phyloP scores from a whole-genome alignment of 1,284 basidiomycete species.

The Cystobasidium slooffiae region DNA sequence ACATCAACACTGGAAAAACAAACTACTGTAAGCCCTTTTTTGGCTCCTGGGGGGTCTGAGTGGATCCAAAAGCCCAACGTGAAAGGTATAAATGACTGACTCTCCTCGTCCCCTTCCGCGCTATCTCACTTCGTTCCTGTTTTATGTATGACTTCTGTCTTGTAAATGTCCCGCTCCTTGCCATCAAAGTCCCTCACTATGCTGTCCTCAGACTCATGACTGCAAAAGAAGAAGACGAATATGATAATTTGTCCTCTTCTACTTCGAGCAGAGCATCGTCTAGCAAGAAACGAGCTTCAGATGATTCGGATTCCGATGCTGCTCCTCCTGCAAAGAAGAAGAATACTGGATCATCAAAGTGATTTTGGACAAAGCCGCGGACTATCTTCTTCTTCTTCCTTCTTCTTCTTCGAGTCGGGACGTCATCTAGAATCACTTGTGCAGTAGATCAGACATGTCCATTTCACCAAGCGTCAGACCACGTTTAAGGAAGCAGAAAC shows the following conservation, averaged over 20 bases:
- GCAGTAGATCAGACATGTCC: no score
- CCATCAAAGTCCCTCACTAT: background rate
- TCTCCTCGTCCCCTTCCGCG: background rate
- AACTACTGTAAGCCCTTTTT: background rate
- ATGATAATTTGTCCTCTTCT: conserved; percentile 12
- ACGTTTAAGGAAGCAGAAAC: no score
- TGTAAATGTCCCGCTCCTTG: no score
- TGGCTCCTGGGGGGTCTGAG: no score
- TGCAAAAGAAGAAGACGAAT: conserved; percentile 5
- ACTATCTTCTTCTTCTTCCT: background rate
- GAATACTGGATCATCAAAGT: conserved; percentile 9
- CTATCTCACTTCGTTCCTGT: no score
- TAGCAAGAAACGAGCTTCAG: conserved; percentile 14
- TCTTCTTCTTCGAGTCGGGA: background rate
- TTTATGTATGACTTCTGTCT: no score
- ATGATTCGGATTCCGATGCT: conserved; percentile 1
- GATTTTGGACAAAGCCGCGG: background rate
- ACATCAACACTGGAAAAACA: background rate
- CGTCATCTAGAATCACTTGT: no score
- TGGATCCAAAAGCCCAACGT: background rate
- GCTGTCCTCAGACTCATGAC: conserved; percentile 12
- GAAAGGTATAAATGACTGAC: background rate
- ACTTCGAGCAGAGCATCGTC: conserved; percentile 5
- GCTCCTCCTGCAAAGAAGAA: conserved; percentile 10
- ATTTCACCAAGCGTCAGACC: no score